Evolutionary conservation across 202 grass and related monocot species (phyloP).

Genomic region (Setaria viridis): DNA sequence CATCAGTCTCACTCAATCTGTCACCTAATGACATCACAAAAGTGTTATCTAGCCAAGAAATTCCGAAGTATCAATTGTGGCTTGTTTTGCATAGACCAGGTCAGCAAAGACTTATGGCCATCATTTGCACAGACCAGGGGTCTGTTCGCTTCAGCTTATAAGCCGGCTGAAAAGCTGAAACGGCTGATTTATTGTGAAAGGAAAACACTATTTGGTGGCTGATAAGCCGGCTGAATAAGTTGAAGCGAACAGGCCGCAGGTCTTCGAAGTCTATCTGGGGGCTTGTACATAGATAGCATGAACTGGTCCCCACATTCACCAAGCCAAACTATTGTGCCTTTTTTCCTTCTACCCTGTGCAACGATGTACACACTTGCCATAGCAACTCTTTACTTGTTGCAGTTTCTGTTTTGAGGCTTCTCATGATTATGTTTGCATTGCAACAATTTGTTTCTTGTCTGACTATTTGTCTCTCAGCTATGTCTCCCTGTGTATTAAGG

Average conservation of each 20-base stretch:
- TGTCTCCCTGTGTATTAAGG: background rate
- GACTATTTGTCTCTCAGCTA: too few species aligned
- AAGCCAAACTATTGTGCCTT: background rate
- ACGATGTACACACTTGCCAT: background rate
- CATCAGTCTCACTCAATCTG: background rate
- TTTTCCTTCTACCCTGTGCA: background rate
- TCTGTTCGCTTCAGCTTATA: too few species aligned
- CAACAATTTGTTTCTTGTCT: background rate
- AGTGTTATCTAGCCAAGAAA: background rate
- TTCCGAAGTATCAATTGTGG: background rate
- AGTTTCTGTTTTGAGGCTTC: background rate
- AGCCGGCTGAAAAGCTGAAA: too few species aligned
- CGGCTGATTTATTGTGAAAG: too few species aligned
- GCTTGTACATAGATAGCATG: background rate
- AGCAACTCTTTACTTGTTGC: background rate
- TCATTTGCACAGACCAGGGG: background rate
- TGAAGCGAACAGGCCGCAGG: too few species aligned
- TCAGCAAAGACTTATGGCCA: background rate
- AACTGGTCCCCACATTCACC: background rate
- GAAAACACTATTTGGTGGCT: too few species aligned
- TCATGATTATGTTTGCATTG: background rate
- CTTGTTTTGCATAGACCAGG: constrained; percentile 5
- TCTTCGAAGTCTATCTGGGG: background rate
- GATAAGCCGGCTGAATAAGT: too few species aligned
- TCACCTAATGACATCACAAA: background rate